Evolutionary conservation across 2,329 filamentous ascomycete genomes (phyloP), one percentile per base, ranked within the genome.

Genomic region (Penicillium sp.): DNA sequence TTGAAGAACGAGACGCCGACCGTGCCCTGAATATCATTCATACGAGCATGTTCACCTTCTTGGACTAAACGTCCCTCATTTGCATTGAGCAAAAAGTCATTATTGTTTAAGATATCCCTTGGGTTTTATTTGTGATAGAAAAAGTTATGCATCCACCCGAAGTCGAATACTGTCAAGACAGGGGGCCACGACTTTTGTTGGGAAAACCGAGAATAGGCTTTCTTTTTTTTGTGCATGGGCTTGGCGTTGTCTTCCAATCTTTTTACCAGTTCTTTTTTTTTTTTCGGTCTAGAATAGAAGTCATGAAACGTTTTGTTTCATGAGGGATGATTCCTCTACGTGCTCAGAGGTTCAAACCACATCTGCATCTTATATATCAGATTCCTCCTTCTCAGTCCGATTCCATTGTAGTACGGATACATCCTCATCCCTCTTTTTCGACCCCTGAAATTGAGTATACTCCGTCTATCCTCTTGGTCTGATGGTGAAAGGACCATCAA

Each of bases 1-100:
- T 99, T 72, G 91, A 95, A 68, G 90, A 91, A 64, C 82, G 87
- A 63, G 92, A 97, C 71, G 92, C 94, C 22, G 91, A 92, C 65
- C 86, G 94, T 64, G 94, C 94, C 32, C 89, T 99, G 81, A 97
- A 95, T 72, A 91, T 97, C 68, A 82, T 99, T 62, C 94, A 99
- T 73, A 97, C 94, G 20, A 93, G 92, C 78, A 84, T 99, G 55
- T 97, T 99, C 72, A 97, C 92, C 2, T 97, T 97, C 76, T 81
- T 97, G 69, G 92, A 97, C 60, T 91, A 73, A 61, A 60, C 20
- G 38, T 54, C 45, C 45, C 45, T 26, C 29, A 24, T 55, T 58
- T 55, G 26, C 22, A 47, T 51, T 34, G 55, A 49, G 53, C 47
- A 32, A 32, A 51, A 40, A 61, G 22, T 61, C 58, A 56, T 66